Evolutionary conservation across 2,329 filamentous ascomycete species (phyloP), one percentile per base, ranked within the genome.

Genomic region (Calonectria multiphialidica): DNA sequence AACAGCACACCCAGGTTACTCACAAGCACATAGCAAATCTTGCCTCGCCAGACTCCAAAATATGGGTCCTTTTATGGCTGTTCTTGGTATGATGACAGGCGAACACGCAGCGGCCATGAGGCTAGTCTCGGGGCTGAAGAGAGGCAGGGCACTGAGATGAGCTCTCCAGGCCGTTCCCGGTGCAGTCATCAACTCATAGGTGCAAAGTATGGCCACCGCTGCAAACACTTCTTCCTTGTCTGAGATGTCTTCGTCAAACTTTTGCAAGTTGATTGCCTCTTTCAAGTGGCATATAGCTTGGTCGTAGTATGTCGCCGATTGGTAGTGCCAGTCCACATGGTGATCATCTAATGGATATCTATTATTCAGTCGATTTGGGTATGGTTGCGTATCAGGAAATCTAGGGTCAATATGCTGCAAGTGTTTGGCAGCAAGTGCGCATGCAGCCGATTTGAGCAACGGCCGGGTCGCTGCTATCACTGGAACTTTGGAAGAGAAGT

Each of bases 101-200:
- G 77, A 75, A 1, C 55, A 40, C 5, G 66, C 61, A 5, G 25
- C 59, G 1, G 64, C 57, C 2, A 42, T 33, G 10, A 18, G 13
- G 6, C 76, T 70, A n/a, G 84, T 82, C 50, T 84, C 82, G 13
- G 88, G 70, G 81, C 93, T 86, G 23, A 93, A 83, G 0, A 90
- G 90, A 74, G 93, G 93, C 0, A 92, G 89, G 0, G 91, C 91
- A 75, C 90, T 92, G 7, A 93, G 82, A 82, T 93, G 92, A 5
- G 90, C 86, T 37, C 88, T 87, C 91, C 91, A 93, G 23, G 91
- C 91, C 0, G 87, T 86, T 2, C 88, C 89, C 1, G 90, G 92
- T 1, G 90, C 89, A 79, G 93, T 91, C n/a, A 93, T 84, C 71
- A 93, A 90, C 74, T 93, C 92, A 78, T 93, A 93, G 0, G 92